Conservation (phyloP, 257 asterid genomes). For the Nicotiana benthamiana region DNA sequence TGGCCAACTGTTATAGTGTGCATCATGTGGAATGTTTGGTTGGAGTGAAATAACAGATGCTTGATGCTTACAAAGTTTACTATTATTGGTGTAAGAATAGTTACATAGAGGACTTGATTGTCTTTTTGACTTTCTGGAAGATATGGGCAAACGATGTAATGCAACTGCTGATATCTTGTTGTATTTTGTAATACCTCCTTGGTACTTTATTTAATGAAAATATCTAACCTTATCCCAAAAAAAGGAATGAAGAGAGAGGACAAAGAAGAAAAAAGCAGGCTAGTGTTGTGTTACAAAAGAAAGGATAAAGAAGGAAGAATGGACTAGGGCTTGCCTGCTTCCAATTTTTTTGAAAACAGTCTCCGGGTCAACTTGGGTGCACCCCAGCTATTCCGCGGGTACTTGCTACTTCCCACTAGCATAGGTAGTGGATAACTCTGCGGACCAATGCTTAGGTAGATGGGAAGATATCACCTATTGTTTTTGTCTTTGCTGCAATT, state of each 20-base stretch:
- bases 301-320: not conserved
- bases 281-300: not conserved
- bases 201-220: too few species aligned
- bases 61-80: too few species aligned
- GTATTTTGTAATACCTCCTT: too few species aligned
- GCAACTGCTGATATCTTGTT: too few species aligned
- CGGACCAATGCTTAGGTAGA: not conserved
- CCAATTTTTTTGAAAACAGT: not conserved
- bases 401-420: not conserved
- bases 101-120: too few species aligned
- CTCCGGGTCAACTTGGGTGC: not conserved
- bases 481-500: not conserved
- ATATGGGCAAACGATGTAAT: too few species aligned
- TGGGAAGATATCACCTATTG: not conserved
- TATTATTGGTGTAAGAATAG: too few species aligned
- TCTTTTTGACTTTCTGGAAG: too few species aligned
- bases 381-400: not conserved
- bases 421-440: not conserved
- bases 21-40: too few species aligned
- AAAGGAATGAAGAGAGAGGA: not conserved
- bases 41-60: too few species aligned
- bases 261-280: not conserved
- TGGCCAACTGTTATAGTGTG: too few species aligned
- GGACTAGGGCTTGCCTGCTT: not conserved
- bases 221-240: too few species aligned